Conservation (phyloP, 169 alveolate species). For the Fabrea salina region DNA sequence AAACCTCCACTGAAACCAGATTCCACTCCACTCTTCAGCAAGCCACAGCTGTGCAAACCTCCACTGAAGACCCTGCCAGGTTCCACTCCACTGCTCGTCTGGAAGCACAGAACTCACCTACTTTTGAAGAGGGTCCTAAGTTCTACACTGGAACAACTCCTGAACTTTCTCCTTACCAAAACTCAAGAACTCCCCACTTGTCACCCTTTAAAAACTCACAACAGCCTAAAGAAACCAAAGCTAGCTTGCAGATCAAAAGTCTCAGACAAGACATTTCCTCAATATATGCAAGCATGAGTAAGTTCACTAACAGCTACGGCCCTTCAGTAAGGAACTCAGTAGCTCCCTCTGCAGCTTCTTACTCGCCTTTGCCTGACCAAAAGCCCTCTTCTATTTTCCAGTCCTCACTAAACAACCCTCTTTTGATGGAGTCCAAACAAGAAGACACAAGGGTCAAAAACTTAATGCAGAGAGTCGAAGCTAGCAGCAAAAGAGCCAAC, state of each 20-base stretch:
- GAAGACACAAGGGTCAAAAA: background rate
- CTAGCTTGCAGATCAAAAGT: background rate
- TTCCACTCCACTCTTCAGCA: background rate
- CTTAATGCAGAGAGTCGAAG: background rate
- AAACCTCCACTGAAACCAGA: background rate
- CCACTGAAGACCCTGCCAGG: too few species aligned
- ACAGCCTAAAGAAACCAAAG: background rate
- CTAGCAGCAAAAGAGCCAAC: background rate
- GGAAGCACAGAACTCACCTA: too few species aligned
- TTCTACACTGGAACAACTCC: too few species aligned
- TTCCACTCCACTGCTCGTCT: too few species aligned
- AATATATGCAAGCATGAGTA: background rate
- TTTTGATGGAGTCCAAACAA: background rate
- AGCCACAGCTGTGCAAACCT: background rate
- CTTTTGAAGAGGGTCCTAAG: too few species aligned
- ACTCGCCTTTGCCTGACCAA: background rate
- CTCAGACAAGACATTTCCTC: background rate
- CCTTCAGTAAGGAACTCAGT: background rate
- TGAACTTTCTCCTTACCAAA: too few species aligned
- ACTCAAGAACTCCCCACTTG: too few species aligned
- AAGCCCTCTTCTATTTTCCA: background rate
- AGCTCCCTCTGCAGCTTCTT: background rate
- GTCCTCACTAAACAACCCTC: background rate
- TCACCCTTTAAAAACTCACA: background rate
- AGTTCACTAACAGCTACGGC: background rate